Conservation (phyloP, 1,139 yeast genomes). For the Yamadazyma membranifaciens region DNA sequence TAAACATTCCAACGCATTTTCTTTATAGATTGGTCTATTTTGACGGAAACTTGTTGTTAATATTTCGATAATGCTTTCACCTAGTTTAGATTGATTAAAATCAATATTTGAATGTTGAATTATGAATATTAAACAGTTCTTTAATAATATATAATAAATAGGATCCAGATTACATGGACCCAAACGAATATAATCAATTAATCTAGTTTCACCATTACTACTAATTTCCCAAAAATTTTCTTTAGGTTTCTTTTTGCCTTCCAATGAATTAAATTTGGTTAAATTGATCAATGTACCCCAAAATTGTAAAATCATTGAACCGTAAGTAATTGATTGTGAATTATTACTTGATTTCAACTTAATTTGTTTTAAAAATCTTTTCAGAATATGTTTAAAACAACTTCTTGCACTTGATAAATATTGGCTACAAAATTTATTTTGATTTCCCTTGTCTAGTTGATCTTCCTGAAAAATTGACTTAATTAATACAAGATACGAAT, state of each 20-base stretch:
- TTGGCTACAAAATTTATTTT: conserved; percentile 12
- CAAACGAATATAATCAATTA: conserved; percentile 44
- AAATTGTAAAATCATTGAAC: conserved; percentile 47
- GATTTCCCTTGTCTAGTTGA: conserved; percentile 7
- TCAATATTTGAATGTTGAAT: conserved; percentile 7
- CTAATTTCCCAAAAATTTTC: conserved; percentile 53
- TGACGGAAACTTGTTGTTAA: conserved; percentile 19
- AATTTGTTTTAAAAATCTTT: conserved; percentile 51
- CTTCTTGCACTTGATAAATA: conserved; percentile 18
- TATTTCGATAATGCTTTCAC: conserved; percentile 18
- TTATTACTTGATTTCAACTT: conserved; percentile 33
- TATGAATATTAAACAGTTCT: conserved; percentile 22
- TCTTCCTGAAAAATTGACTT: conserved; percentile 27
- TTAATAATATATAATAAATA: conserved; percentile 38
- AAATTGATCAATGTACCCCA: conserved; percentile 46
- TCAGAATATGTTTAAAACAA: conserved; percentile 45
- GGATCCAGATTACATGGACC: conserved; percentile 57
- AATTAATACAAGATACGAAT: conserved; percentile 37
- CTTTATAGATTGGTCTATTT: conserved; percentile 19
- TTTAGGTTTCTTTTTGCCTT: conserved; percentile 27
- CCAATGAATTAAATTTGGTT: conserved; percentile 27
- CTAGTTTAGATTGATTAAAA: conserved; percentile 20
- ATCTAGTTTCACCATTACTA: conserved; percentile 35
- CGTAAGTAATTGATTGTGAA: conserved; percentile 37
- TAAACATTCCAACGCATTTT: conserved; percentile 21